phyloP scores from a whole-genome alignment of 257 asterid genomes.

The Scutellaria galericulata region DNA sequence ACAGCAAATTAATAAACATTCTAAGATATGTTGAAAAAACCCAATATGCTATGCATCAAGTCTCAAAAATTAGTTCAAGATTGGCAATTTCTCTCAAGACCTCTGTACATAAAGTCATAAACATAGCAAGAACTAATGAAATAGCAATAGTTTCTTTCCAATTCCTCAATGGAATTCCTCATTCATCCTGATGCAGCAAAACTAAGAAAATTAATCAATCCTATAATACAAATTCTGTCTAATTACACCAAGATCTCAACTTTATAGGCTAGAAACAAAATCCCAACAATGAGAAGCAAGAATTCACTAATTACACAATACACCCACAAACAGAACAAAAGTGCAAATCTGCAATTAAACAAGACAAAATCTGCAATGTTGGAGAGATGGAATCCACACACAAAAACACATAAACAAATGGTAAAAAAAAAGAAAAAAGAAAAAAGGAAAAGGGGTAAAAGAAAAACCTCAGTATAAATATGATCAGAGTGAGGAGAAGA shows the following conservation, averaged over 20 bases:
- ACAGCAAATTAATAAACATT: no score
- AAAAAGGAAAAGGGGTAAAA: not conserved
- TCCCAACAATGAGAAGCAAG: not conserved
- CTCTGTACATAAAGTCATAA: not conserved
- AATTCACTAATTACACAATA: not conserved
- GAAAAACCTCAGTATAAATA: conserved; percentile 70
- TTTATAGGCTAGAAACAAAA: not conserved
- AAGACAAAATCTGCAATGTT: not conserved
- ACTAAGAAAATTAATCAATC: not conserved
- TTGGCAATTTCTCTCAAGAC: not conserved
- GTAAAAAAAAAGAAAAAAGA: not conserved
- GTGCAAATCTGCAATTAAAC: not conserved
- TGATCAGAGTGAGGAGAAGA: conserved; percentile 74
- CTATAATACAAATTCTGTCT: not conserved
- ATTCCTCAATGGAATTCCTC: not conserved
- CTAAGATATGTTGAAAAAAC: no score
- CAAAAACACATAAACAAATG: not conserved
- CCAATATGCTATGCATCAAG: not conserved
- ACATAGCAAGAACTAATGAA: not conserved
- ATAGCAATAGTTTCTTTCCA: not conserved
- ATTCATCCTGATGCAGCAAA: not conserved
- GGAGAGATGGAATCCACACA: no score
- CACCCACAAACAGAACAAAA: not conserved
- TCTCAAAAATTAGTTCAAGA: not conserved
- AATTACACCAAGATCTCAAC: not conserved